phyloP scores from a whole-genome alignment of 768 basidiomycete genomes.

The Porphyrellus cyaneotinctus region DNA sequence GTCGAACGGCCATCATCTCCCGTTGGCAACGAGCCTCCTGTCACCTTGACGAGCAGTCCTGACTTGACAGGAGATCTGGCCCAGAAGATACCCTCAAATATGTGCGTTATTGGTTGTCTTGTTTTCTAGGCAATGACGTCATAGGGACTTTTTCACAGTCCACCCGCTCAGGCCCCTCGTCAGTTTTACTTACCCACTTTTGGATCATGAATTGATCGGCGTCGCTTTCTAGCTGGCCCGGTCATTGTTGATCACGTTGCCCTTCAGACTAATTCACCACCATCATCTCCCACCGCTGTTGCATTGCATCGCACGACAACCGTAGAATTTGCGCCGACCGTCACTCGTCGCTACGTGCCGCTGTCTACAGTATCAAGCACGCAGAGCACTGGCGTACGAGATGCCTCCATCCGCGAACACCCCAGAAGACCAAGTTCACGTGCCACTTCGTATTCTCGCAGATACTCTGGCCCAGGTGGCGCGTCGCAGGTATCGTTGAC shows the following conservation, averaged over 20 bases:
- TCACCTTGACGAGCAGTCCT: not conserved
- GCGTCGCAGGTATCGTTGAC: conserved; percentile 14
- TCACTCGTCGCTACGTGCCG: conserved; percentile 26
- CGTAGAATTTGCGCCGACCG: conserved; percentile 48
- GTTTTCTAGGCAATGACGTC: not conserved
- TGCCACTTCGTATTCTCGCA: conserved; percentile 13
- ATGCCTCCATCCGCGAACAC: conserved; percentile 4
- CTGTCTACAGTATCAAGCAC: conserved; percentile 27
- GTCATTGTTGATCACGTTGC: conserved; percentile 1
- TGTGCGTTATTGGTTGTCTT: conserved; percentile 2
- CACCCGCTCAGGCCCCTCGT: conserved; percentile 21
- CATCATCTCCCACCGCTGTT: not conserved
- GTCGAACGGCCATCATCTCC: conserved; percentile 6
- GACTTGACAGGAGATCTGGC: not conserved
- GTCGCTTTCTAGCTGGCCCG: conserved; percentile 9
- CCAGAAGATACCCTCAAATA: not conserved
- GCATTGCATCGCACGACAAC: conserved; percentile 42
- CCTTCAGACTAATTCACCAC: conserved; percentile 4
- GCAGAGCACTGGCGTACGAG: conserved; percentile 13
- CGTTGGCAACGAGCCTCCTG: not conserved
- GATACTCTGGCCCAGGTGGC: conserved; percentile 9
- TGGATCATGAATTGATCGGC: not conserved
- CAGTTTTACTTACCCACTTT: not conserved
- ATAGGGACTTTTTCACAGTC: conserved; percentile 33
- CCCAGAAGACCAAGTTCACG: conserved; percentile 6